Percentiles rank a stretch among this genome's conserved stretches.
These are phyloP conservation scores for Colletotrichum navitas DNA, from an alignment of 2,329 filamentous ascomycete species.

Conservation along the genomic window DNA sequence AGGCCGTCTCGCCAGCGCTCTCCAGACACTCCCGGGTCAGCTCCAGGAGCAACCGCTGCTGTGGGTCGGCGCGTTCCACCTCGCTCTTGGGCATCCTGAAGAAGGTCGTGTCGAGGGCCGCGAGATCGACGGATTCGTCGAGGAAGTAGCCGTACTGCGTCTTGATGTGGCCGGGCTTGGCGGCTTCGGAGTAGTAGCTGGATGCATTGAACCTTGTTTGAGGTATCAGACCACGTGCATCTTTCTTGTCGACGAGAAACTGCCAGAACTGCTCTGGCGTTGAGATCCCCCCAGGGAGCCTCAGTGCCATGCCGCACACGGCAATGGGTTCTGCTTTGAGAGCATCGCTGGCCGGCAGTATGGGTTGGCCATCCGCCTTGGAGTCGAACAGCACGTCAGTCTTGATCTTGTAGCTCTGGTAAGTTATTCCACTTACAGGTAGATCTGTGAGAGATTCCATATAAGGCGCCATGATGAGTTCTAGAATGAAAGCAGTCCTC, in stretches of 20 bases:
- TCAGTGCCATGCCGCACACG: slow-evolving; percentile 49
- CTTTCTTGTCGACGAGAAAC: slow-evolving; percentile 45
- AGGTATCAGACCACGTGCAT: slow-evolving; percentile 44
- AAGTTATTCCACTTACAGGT: background rate
- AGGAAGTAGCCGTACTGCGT: slow-evolving; percentile 50
- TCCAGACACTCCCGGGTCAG: slow-evolving; percentile 52
- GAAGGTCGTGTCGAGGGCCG: slow-evolving; percentile 46
- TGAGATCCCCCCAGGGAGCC: slow-evolving; percentile 48
- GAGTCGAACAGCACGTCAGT: too few relatives aligned
- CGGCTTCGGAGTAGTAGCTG: slow-evolving; percentile 35
- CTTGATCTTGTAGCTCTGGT: too few relatives aligned
- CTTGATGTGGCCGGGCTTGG: slow-evolving; percentile 43
- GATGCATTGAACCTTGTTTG: slow-evolving; percentile 43
- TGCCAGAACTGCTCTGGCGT: slow-evolving; percentile 47
- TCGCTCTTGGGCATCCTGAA: slow-evolving; percentile 47
- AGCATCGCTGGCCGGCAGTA: background rate
- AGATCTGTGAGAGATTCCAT: background rate
- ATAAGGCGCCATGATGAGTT: slow-evolving; percentile 12
- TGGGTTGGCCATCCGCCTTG: background rate
- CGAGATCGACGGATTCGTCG: slow-evolving; percentile 46
- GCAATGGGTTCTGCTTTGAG: slow-evolving; percentile 45
- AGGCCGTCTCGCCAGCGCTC: slow-evolving; percentile 48
- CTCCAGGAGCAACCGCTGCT: slow-evolving; percentile 52
- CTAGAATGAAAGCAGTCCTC: too few relatives aligned
- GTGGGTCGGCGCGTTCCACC: slow-evolving; percentile 52